Evolutionary conservation across 2,329 filamentous ascomycete species (phyloP).

Genomic region (Phoma sp.): DNA sequence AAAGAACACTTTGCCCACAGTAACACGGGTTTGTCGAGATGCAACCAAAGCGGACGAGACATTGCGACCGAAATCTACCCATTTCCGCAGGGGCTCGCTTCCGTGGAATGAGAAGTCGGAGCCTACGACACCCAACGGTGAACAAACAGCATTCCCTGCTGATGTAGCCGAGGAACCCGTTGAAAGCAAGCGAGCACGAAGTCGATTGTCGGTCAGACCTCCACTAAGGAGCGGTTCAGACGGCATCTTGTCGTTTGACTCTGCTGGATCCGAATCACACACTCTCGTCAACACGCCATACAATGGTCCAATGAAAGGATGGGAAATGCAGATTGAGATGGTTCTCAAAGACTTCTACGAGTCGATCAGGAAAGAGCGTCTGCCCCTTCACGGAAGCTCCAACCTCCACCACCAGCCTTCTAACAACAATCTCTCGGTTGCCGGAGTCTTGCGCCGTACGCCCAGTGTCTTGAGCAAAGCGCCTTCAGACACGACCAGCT

Average conservation of each 20-base stretch:
- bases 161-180: constrained; percentile 41
- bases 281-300: constrained; percentile 80
- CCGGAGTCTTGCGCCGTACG: constrained; percentile 76
- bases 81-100: constrained; percentile 42
- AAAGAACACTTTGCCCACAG: constrained; percentile 93
- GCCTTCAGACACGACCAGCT: constrained; percentile 78
- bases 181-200: constrained; percentile 46
- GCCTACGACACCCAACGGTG: constrained; percentile 40
- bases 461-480: constrained; percentile 93
- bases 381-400: constrained; percentile 80
- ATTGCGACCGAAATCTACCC: constrained; percentile 42
- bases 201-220: constrained; percentile 53
- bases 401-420: constrained; percentile 58
- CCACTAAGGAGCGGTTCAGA: constrained; percentile 46
- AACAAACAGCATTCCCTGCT: constrained; percentile 33
- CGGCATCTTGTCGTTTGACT: constrained; percentile 43
- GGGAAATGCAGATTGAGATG: constrained; percentile 89
- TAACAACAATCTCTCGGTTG: constrained; percentile 70
- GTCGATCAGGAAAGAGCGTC: constrained; percentile 84
- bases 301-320: constrained; percentile 74
- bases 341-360: constrained; percentile 90
- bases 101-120: constrained; percentile 47
- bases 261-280: constrained; percentile 62
- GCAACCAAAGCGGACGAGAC: constrained; percentile 56
- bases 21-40: constrained; percentile 77